Percentiles rank a stretch among this genome's conserved stretches.
Evolutionary conservation across 768 basidiomycete species (phyloP).

Genomic region (Austroboletus festivus): DNA sequence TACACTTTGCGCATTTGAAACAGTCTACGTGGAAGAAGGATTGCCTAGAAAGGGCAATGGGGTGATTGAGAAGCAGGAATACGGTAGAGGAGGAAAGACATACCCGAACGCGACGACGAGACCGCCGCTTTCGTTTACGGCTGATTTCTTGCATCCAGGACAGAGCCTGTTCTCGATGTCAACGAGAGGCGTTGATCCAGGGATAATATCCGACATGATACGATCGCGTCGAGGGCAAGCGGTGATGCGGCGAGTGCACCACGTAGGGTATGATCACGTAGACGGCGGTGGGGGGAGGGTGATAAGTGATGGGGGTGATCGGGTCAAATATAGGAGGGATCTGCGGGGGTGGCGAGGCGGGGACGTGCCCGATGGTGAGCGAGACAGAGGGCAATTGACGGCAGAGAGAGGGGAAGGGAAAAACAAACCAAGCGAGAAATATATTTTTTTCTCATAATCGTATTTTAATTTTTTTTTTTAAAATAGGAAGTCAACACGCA

Average conservation of each 20-base stretch:
- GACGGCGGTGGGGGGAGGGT: background rate
- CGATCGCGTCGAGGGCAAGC: background rate
- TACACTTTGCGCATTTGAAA: slow-evolving; percentile 97
- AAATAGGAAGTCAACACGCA: background rate
- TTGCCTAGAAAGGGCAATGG: slow-evolving; percentile 48
- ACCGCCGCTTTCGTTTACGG: slow-evolving; percentile 77
- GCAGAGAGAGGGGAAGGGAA: background rate
- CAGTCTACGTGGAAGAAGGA: slow-evolving; percentile 94
- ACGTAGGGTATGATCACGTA: background rate
- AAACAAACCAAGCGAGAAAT: background rate
- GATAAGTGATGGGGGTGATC: background rate
- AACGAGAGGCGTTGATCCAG: slow-evolving; percentile 9
- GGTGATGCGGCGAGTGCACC: background rate
- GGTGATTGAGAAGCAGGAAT: slow-evolving; percentile 4
- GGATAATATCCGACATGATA: slow-evolving; percentile 13
- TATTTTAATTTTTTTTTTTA: background rate
- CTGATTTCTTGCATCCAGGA: slow-evolving; percentile 80
- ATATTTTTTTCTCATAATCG: background rate
- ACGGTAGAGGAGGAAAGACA: slow-evolving; percentile 30
- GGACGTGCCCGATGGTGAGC: background rate
- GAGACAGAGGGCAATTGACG: background rate
- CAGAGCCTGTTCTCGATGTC: slow-evolving; percentile 58
- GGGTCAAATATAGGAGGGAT: too few relatives aligned
- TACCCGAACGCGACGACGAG: slow-evolving; percentile 96
- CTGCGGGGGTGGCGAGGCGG: background rate